Conservation (phyloP, 345 rosid species). For the Anacardium occidentale region DNA sequence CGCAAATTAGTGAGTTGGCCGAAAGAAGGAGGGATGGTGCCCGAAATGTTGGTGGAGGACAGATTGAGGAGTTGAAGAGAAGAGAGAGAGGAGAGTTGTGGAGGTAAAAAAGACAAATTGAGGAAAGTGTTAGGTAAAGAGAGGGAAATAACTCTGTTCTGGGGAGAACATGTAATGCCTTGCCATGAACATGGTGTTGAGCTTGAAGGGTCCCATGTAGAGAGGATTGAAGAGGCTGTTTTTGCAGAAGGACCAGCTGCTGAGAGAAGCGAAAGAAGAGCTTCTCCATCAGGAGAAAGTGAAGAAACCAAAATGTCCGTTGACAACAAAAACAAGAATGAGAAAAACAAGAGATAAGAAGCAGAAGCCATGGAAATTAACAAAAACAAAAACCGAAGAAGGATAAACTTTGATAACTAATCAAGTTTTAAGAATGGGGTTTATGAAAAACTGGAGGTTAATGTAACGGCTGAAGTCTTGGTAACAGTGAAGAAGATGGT, state of each 20-base stretch:
- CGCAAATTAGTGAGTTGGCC: slow-evolving; percentile 65
- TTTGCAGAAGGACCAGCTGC: slow-evolving; percentile 44
- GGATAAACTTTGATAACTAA: not conserved
- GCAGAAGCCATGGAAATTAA: slow-evolving; percentile 21
- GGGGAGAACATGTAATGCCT: slow-evolving; percentile 84
- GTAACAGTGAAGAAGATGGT: slow-evolving; percentile 13
- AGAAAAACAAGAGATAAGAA: slow-evolving; percentile 25
- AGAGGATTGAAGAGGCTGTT: slow-evolving; percentile 51
- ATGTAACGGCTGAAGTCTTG: slow-evolving; percentile 4
- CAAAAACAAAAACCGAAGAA: not conserved
- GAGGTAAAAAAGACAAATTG: slow-evolving; percentile 72
- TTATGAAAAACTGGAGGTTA: slow-evolving; percentile 1
- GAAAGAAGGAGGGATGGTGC: slow-evolving; percentile 74
- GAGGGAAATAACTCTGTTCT: slow-evolving; percentile 75
- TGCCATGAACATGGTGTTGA: slow-evolving; percentile 88
- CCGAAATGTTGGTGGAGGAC: slow-evolving; percentile 85
- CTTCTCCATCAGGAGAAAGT: slow-evolving; percentile 78
- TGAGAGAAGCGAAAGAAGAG: slow-evolving; percentile 62
- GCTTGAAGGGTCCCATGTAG: slow-evolving; percentile 80
- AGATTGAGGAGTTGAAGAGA: slow-evolving; percentile 86
- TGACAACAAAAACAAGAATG: slow-evolving; percentile 32
- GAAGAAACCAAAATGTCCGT: slow-evolving; percentile 36
- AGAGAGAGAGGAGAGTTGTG: slow-evolving; percentile 71
- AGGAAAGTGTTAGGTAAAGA: slow-evolving; percentile 81
- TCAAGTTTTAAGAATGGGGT: slow-evolving; percentile 15